phyloP scores from a whole-genome alignment of 2,329 filamentous ascomycete genomes.

The Mollisia scopiformis region DNA sequence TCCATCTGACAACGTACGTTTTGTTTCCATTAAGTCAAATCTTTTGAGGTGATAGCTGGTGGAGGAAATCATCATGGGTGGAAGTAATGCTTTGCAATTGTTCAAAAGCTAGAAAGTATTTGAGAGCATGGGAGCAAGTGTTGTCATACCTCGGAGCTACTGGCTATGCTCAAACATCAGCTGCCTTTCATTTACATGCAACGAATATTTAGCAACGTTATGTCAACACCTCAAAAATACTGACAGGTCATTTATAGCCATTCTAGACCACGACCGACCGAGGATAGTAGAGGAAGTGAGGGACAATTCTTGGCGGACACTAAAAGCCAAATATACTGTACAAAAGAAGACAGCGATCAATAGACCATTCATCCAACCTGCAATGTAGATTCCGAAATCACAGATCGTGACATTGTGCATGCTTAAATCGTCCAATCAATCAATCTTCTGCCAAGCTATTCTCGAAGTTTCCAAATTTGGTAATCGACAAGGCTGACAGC shows the following conservation, averaged over 20 bases:
- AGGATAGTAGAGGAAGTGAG: background rate
- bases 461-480: slow-evolving; percentile 20
- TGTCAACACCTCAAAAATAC: slow-evolving; percentile 1
- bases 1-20: slow-evolving; percentile 65
- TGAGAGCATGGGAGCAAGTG: background rate
- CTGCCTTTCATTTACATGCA: background rate
- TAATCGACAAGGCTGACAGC: slow-evolving; percentile 16
- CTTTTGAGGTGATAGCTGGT: background rate
- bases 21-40: background rate
- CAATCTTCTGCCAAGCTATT: slow-evolving; percentile 11
- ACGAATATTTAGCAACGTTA: background rate
- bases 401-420: background rate
- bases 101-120: background rate
- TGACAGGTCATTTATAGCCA: slow-evolving; percentile 13
- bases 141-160: background rate
- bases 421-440: background rate
- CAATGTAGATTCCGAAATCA: background rate
- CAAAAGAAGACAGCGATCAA: slow-evolving; percentile 23
- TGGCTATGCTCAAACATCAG: too few species aligned
- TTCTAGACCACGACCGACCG: slow-evolving; percentile 11
- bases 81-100: background rate
- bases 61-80: background rate
- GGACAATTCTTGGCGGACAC: slow-evolving; percentile 9
- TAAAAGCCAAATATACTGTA: slow-evolving; percentile 23
- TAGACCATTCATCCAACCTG: slow-evolving; percentile 19